Conservation (phyloP, 306 rosid species). For the Trifolium pratense region DNA sequence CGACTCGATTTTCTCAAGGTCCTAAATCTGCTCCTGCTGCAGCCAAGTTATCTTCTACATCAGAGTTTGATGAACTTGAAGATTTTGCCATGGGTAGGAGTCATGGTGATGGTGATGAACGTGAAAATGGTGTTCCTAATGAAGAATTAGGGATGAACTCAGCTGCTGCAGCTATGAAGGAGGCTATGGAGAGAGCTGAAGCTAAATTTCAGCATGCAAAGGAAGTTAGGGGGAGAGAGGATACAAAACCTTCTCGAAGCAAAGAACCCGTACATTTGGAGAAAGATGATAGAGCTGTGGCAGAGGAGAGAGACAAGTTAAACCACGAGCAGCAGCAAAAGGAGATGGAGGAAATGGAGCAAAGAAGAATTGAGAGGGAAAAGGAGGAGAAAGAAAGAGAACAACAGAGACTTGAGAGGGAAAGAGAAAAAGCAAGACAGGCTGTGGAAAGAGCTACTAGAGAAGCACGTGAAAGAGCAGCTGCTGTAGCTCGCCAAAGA, state of each 20-base stretch:
- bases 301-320: constrained; percentile 56
- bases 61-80: constrained; percentile 66
- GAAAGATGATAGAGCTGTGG: constrained; percentile 58
- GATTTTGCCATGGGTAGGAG: constrained; percentile 68
- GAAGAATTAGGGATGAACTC: constrained; percentile 91
- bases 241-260: constrained; percentile 68
- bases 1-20: constrained; percentile 58
- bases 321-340: constrained; percentile 69
- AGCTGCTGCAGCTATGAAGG: constrained; percentile 95
- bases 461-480: constrained; percentile 99
- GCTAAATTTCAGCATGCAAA: constrained; percentile 87
- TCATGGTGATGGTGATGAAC: constrained; percentile 53
- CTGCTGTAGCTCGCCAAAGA: constrained; percentile 73
- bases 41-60: constrained; percentile 54
- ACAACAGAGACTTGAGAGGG: constrained; percentile 70
- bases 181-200: constrained; percentile 96
- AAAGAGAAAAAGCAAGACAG: constrained; percentile 76
- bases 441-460: constrained; percentile 99
- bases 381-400: constrained; percentile 76
- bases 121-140: constrained; percentile 56
- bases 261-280: constrained; percentile 69
- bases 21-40: constrained; percentile 63
- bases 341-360: constrained; percentile 78
- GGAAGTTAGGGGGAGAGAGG: constrained; percentile 88
- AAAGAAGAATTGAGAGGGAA: constrained; percentile 59